Conservation (phyloP, 306 rosid genomes). For the Abrus pulchellus region DNA sequence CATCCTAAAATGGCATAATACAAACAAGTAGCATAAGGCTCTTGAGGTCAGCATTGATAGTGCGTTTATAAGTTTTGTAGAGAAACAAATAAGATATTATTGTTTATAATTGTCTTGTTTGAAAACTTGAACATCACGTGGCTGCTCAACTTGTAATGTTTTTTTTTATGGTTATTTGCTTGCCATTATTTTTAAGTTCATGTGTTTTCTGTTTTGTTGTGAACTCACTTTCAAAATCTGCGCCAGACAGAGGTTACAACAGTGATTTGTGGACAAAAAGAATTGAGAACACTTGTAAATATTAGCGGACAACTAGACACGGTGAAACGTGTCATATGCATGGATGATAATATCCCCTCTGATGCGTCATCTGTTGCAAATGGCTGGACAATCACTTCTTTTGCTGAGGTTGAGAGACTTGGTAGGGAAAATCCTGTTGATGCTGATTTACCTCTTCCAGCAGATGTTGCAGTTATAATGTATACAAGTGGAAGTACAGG, state of each 20-base stretch:
- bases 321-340: slow-evolving; percentile 76
- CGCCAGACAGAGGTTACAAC: slow-evolving; percentile 89
- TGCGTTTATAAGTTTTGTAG: neutral
- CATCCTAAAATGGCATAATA: neutral
- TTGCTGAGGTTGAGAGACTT: slow-evolving; percentile 67
- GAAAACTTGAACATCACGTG: neutral
- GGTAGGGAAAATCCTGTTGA: slow-evolving; percentile 74
- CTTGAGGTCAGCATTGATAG: neutral
- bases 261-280: slow-evolving; percentile 85
- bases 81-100: neutral
- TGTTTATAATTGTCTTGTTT: neutral
- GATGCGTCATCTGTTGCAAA: slow-evolving; percentile 57
- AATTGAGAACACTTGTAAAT: slow-evolving; percentile 70
- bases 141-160: neutral
- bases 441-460: slow-evolving; percentile 76
- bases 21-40: neutral
- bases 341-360: slow-evolving; percentile 76
- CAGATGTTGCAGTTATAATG: slow-evolving; percentile 92
- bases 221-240: slow-evolving; percentile 36
- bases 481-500: slow-evolving; percentile 97
- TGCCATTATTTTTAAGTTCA: neutral
- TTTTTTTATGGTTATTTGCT: slow-evolving; percentile 18
- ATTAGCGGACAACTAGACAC: slow-evolving; percentile 80
- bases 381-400: slow-evolving; percentile 69
- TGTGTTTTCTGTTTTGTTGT: slow-evolving; percentile 23